A percentile compares a stretch with the other conserved stretches of the same genome.
Conservation (phyloP, 2,329 filamentous ascomycete species). For the Botrytis sinoallii region DNA sequence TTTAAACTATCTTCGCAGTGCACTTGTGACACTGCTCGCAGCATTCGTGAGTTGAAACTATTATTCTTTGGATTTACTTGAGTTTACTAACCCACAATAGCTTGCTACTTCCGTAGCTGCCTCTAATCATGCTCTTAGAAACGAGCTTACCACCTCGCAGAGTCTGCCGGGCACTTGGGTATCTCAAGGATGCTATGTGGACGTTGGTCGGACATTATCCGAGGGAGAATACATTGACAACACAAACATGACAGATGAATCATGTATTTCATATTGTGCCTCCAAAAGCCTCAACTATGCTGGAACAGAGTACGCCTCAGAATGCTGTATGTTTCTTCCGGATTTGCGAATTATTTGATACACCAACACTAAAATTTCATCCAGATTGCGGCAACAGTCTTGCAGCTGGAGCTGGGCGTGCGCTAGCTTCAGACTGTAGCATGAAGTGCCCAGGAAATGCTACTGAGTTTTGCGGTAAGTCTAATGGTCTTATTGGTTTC, state of each 20-base stretch:
- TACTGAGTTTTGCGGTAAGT: slow-evolving; percentile 37
- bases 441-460: slow-evolving; percentile 36
- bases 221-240: slow-evolving; percentile 24
- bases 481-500: neutral
- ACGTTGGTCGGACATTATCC: slow-evolving; percentile 28
- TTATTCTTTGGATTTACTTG: no score
- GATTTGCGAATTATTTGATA: slow-evolving; percentile 11
- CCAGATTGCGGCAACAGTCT: slow-evolving; percentile 30
- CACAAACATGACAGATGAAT: slow-evolving; percentile 31
- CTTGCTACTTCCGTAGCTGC: neutral
- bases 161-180: slow-evolving; percentile 28
- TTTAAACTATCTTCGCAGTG: neutral
- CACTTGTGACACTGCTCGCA: neutral
- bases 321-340: slow-evolving; percentile 33
- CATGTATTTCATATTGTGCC: slow-evolving; percentile 33
- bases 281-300: slow-evolving; percentile 29
- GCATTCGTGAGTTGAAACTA: neutral
- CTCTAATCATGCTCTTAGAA: neutral
- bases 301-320: slow-evolving; percentile 32
- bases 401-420: slow-evolving; percentile 20
- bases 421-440: slow-evolving; percentile 27
- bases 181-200: slow-evolving; percentile 33
- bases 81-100: neutral
- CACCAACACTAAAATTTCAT: slow-evolving; percentile 1
- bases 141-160: slow-evolving; percentile 13